Evolutionary conservation across 192 early-diverging fungal species (phyloP).

Genomic region (Coemansia sp.): DNA sequence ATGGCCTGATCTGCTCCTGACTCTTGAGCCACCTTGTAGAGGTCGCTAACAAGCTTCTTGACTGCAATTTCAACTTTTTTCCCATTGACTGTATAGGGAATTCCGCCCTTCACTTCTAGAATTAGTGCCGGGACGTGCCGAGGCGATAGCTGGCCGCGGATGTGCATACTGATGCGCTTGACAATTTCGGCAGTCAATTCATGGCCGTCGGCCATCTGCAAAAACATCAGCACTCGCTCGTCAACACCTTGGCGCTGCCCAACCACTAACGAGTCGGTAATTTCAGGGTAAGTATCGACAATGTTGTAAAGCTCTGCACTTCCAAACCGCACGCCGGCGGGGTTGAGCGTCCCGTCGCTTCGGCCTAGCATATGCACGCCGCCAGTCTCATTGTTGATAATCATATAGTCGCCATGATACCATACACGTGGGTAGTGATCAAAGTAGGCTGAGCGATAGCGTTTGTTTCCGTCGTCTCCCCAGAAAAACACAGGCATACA

Average conservation of each 20-base stretch:
- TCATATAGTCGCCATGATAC: conserved; percentile 97
- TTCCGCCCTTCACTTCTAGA: conserved; percentile 67
- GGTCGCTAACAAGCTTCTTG: conserved; percentile 62
- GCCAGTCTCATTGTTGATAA: conserved; percentile 76
- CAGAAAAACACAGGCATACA: conserved; percentile 97
- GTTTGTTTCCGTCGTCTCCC: conserved; percentile 68
- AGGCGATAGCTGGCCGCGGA: conserved; percentile 81
- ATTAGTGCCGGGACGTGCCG: conserved; percentile 90
- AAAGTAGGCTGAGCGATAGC: conserved; percentile 91
- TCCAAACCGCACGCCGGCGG: conserved; percentile 89
- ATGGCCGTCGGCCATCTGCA: conserved; percentile 72
- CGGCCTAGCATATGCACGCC: conserved; percentile 95
- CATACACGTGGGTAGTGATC: conserved; percentile 77
- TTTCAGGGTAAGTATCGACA: conserved; percentile 72
- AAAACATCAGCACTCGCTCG: conserved; percentile 90
- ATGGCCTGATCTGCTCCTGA: conserved; percentile 56
- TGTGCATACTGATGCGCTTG: conserved; percentile 67
- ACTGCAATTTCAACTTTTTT: conserved; percentile 98
- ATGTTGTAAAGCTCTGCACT: conserved; percentile 95
- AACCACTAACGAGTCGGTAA: conserved; percentile 85
- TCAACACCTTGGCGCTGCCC: conserved; percentile 83
- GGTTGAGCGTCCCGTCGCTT: conserved; percentile 90
- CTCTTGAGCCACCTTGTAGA: conserved; percentile 41
- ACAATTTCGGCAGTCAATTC: conserved; percentile 62
- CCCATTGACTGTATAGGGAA: conserved; percentile 95